Conservation (phyloP, 108 stramenopile genomes). For the Cyclotella baltica region DNA sequence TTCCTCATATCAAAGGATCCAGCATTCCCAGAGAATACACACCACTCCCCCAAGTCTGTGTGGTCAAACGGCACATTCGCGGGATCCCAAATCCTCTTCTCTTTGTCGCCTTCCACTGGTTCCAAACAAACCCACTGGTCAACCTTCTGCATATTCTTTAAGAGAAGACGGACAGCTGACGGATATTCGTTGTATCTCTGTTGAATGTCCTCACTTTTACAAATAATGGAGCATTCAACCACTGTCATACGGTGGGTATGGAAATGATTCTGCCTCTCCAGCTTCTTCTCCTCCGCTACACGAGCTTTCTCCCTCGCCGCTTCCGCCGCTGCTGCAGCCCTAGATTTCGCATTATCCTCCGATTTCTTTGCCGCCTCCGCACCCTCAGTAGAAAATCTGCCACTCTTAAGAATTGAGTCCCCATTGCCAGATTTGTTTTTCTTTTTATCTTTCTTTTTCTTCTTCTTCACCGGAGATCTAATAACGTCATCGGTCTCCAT, state of each 20-base stretch:
- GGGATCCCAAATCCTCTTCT: not conserved
- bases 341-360: not conserved
- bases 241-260: not conserved
- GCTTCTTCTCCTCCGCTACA: not conserved
- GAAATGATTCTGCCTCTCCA: not conserved
- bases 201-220: not conserved
- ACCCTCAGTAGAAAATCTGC: not conserved
- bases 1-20: not conserved
- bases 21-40: not conserved
- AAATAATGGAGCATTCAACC: not conserved
- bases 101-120: not conserved
- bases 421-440: not conserved
- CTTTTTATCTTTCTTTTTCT: slow-evolving; percentile 11
- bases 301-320: not conserved
- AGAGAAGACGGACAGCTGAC: not conserved
- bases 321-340: not conserved
- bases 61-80: not conserved
- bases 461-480: slow-evolving; percentile 2
- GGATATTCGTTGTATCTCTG: not conserved
- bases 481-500: not conserved
- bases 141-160: slow-evolving; percentile 6
- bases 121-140: slow-evolving; percentile 2
- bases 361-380: not conserved
- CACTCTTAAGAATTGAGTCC: not conserved
- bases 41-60: not conserved